Percentiles rank a stretch among this genome's conserved stretches.
phyloP scores from a whole-genome alignment of 345 rosid genomes.

The Gynandropsis gynandra region DNA sequence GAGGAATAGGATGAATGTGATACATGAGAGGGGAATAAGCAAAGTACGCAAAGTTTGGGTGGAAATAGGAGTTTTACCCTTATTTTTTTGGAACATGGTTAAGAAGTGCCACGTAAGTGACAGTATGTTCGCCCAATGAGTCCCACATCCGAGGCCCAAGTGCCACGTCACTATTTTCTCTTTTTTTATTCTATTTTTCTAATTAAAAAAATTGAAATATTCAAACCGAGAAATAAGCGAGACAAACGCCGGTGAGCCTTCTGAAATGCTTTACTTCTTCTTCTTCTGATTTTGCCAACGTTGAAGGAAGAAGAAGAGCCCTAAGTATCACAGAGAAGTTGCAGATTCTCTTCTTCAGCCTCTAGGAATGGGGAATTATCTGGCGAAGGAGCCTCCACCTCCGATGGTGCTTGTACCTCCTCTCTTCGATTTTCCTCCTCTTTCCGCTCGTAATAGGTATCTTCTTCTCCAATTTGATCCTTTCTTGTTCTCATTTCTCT shows the following conservation, averaged over 20 bases:
- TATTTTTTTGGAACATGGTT: not conserved
- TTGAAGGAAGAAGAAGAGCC: not conserved
- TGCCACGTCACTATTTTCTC: constrained; percentile 3
- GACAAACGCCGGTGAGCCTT: constrained; percentile 5
- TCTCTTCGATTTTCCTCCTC: constrained; percentile 87
- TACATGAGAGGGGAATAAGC: too few species aligned
- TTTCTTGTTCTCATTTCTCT: not conserved
- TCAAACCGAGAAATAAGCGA: constrained; percentile 13
- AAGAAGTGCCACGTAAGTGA: not conserved
- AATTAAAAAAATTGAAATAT: not conserved
- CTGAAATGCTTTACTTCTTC: not conserved
- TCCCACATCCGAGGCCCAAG: not conserved
- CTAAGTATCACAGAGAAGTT: not conserved
- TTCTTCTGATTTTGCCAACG: not conserved
- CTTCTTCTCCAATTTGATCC: not conserved
- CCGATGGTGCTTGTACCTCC: constrained; percentile 89
- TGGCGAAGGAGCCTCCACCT: constrained; percentile 60
- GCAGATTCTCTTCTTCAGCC: not conserved
- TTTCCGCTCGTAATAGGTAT: constrained; percentile 79
- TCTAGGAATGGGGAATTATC: constrained; percentile 47
- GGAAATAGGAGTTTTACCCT: too few species aligned
- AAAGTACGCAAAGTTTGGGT: too few species aligned
- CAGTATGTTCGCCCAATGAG: too few species aligned
- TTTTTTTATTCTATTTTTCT: too few species aligned
- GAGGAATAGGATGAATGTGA: too few species aligned